These are phyloP conservation scores for Takakia lepidozioides DNA, from an alignment of 225 moss, liverwort and hornwort species.

Conservation along the genomic window DNA sequence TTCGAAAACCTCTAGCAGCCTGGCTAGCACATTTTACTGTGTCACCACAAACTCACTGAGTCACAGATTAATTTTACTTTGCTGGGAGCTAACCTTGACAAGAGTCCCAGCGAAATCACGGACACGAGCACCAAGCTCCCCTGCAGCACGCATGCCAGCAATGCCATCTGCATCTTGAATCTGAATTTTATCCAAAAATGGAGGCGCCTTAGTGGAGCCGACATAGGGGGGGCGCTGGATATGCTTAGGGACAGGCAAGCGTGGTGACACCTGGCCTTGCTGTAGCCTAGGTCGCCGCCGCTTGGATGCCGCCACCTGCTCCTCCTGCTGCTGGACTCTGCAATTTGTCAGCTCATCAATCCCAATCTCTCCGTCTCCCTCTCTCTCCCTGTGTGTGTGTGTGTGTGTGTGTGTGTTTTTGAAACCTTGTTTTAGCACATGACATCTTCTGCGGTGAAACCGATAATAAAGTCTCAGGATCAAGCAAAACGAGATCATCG, in stretches of 20 bases:
- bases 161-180: conserved; percentile 69
- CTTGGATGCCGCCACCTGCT: conserved; percentile 13
- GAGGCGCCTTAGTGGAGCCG: conserved; percentile 38
- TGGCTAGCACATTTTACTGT: no score
- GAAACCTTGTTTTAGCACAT: no score
- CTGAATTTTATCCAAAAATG: conserved; percentile 50
- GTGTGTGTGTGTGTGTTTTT: no score
- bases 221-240: conserved; percentile 69
- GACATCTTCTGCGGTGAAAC: no score
- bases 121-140: conserved; percentile 65
- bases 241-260: conserved; percentile 54
- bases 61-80: no score
- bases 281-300: conserved; percentile 51
- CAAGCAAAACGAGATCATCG: no score
- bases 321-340: conserved; percentile 51
- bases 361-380: neutral
- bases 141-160: conserved; percentile 67
- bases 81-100: conserved; percentile 73
- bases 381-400: no score
- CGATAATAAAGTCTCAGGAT: no score
- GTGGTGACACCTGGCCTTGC: conserved; percentile 60
- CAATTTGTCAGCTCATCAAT: conserved; percentile 5
- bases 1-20: no score
- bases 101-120: conserved; percentile 76
- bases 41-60: no score